These are phyloP conservation scores for Boletus sp. DNA, from an alignment of 768 basidiomycete species.

Conservation along the genomic window DNA sequence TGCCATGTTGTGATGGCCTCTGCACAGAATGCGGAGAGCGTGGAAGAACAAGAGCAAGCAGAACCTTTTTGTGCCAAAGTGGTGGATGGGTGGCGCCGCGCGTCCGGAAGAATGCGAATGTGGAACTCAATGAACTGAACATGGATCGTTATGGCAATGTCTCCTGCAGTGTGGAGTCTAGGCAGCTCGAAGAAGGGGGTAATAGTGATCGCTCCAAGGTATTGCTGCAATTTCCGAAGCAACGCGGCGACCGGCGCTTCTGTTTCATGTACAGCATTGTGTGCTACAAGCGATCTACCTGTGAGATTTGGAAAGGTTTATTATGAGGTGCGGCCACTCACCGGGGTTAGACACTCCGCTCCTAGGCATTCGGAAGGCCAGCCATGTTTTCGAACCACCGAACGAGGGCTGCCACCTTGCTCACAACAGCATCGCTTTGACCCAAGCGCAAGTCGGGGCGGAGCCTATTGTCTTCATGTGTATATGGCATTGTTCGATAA, in stretches of 20 bases:
- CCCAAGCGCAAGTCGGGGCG: constrained; percentile 75
- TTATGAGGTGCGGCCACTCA: constrained; percentile 3
- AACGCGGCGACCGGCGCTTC: constrained; percentile 24
- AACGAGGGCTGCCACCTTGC: constrained; percentile 63
- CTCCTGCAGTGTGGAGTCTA: constrained; percentile 12
- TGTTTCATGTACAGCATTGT: constrained; percentile 26
- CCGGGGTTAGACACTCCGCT: constrained; percentile 9
- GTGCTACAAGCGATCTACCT: constrained; percentile 12
- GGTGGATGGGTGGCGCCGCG: constrained; percentile 6
- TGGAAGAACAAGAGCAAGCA: constrained; percentile 8
- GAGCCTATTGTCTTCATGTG: constrained; percentile 54
- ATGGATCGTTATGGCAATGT: constrained; percentile 17
- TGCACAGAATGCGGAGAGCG: constrained; percentile 18
- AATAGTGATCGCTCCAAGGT: constrained; percentile 18
- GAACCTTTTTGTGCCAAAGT: constrained; percentile 19
- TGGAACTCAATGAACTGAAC: constrained; percentile 8
- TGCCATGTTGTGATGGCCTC: constrained; percentile 19
- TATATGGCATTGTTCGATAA: constrained; percentile 73
- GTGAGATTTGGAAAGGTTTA: constrained; percentile 3
- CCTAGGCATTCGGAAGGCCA: constrained; percentile 41
- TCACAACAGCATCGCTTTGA: constrained; percentile 64
- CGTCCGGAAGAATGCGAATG: constrained; percentile 9
- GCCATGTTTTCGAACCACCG: constrained; percentile 76
- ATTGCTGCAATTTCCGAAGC: constrained; percentile 26
- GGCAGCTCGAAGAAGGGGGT: constrained; percentile 18